Base-by-base conservation (phyloP, 1,139 yeast species). In the Zhuliangozyma parablackwelliae region DNA sequence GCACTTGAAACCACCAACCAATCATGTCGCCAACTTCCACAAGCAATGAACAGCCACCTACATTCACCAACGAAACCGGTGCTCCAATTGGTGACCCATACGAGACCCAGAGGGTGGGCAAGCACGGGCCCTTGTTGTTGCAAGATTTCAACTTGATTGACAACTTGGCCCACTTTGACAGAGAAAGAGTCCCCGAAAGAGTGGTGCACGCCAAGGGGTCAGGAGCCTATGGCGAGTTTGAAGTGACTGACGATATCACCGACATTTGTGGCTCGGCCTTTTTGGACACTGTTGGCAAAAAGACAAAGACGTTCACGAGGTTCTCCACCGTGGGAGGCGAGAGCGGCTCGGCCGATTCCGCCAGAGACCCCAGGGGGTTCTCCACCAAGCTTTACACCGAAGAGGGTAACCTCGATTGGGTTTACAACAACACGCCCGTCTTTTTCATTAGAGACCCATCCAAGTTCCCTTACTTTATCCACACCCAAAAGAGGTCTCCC, bases 251-350 rank as follows among this genome's bases (percentile, higher is more conserved):
- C 56, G 92, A 86, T 48, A 77, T 87, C 54, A 67, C 84, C 33
- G 95, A 87, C 59, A 56, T 87, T 42, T 77, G 85, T 51, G 68
- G 70, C 44, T 82, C 95, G 35, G 78, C 79, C 40, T 84, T 87
- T 59, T 74, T 85, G 50, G 80, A 76, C 59, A 69, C 78, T 35
- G 70, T 80, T 36, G 95, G 95, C 54, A 82, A 82, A 67, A 83
- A 82, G 66, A 83, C 92, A 50, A 75, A 74, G 54, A 69, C 78
- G 45, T 74, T 85, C 52, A 78, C 88, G 37, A 75, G 96, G 56
- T 87, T 86, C 68, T 83, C 94, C 50, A 85, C 95, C 34, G 96
- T 87, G 38, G 95, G 95, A 51, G 95, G 95, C 48, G 95, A 87
- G 64, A 64, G 65, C 42, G 96, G 95, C 39, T 77, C 89, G 36